Percentiles rank a stretch among this genome's conserved stretches.
Conservation (phyloP, 2,329 filamentous ascomycete genomes). For the Penicillium nordicum region DNA sequence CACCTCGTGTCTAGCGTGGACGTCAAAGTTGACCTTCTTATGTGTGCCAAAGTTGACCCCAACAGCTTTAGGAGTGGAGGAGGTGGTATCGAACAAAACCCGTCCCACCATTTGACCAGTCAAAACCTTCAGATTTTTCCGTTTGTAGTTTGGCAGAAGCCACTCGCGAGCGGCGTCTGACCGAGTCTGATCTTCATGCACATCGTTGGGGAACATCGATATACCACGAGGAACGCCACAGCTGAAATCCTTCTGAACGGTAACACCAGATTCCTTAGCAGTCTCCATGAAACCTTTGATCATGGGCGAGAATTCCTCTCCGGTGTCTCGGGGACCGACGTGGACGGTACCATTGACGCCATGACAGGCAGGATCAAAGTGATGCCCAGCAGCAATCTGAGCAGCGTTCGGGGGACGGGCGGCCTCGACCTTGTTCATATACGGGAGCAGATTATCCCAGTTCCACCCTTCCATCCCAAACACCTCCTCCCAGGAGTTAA, state of each 20-base stretch:
- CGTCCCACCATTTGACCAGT: slow-evolving; percentile 28
- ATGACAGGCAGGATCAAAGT: slow-evolving; percentile 23
- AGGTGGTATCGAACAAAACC: slow-evolving; percentile 17
- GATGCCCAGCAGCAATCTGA: slow-evolving; percentile 22
- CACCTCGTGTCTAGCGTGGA: slow-evolving; percentile 25
- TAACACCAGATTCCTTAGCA: slow-evolving; percentile 7
- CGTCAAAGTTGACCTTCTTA: slow-evolving; percentile 19
- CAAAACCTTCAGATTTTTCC: slow-evolving; percentile 19
- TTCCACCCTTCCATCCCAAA: slow-evolving; percentile 47
- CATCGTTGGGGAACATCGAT: slow-evolving; percentile 29
- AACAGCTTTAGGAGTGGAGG: slow-evolving; percentile 10
- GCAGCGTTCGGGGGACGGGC: slow-evolving; percentile 17
- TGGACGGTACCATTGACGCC: slow-evolving; percentile 24
- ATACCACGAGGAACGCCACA: slow-evolving; percentile 30
- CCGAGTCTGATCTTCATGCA: slow-evolving; percentile 25
- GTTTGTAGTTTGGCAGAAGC: slow-evolving; percentile 26
- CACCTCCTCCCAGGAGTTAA: slow-evolving; percentile 29
- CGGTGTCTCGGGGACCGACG: slow-evolving; percentile 21
- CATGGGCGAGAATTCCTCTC: slow-evolving; percentile 21
- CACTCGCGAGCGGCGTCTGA: slow-evolving; percentile 29
- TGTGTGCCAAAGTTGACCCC: slow-evolving; percentile 29
- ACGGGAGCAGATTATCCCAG: slow-evolving; percentile 46
- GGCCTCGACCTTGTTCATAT: slow-evolving; percentile 45
- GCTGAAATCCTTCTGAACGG: slow-evolving; percentile 18
- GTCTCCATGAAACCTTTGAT: slow-evolving; percentile 26